Evolutionary conservation across 441 rosid genomes (phyloP).

Genomic region (Raphanus hybrid): DNA sequence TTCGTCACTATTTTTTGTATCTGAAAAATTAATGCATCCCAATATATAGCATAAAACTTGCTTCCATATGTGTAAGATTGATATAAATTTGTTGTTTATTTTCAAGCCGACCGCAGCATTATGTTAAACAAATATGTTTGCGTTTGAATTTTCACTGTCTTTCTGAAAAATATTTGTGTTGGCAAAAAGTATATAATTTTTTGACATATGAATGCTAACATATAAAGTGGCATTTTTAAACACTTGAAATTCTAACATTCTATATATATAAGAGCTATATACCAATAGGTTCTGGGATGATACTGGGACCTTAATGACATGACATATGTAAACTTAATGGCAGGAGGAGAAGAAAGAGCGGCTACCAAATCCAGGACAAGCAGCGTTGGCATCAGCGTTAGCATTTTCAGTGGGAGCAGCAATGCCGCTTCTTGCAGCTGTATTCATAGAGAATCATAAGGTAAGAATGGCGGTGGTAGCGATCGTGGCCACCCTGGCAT

Average conservation of each 20-base stretch:
- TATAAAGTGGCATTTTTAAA: neutral
- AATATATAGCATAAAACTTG: neutral
- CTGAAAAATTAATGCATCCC: neutral
- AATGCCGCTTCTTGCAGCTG: constrained; percentile 48
- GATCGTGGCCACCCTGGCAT: constrained; percentile 46
- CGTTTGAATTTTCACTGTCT: neutral
- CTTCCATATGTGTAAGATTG: neutral
- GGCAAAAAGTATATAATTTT: neutral
- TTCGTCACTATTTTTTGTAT: neutral
- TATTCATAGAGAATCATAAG: constrained; percentile 48
- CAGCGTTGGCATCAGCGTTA: constrained; percentile 52
- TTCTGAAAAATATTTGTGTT: neutral
- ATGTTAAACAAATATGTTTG: neutral
- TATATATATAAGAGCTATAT: neutral
- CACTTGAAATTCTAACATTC: neutral
- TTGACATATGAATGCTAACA: neutral
- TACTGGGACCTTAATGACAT: neutral
- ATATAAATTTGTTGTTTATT: neutral
- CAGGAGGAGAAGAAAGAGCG: constrained; percentile 38
- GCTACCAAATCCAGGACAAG: constrained; percentile 55
- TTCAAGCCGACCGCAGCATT: neutral
- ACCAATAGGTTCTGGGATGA: neutral
- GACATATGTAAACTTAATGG: neutral
- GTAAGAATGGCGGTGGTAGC: constrained; percentile 52
- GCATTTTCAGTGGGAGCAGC: constrained; percentile 57